phyloP scores from a whole-genome alignment of 345 rosid species.

The Gossypium turneri region DNA sequence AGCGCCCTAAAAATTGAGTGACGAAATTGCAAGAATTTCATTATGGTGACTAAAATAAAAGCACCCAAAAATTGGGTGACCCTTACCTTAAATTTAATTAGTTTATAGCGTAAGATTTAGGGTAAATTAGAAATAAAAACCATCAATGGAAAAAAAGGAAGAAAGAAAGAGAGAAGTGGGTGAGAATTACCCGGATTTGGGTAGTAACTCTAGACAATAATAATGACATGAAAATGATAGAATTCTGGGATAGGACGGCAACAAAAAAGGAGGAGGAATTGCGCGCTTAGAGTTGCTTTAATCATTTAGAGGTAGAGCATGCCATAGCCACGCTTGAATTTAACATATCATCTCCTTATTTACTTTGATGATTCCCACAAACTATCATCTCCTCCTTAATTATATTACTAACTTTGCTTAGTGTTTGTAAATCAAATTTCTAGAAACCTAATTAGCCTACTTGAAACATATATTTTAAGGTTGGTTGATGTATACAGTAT shows the following conservation, averaged over 20 bases:
- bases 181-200: neutral
- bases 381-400: neutral
- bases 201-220: neutral
- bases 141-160: no score
- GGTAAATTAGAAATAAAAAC: no score
- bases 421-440: no score
- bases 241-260: neutral
- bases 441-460: no score
- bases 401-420: neutral
- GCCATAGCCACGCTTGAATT: neutral
- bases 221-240: slow-evolving; percentile 7
- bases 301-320: neutral
- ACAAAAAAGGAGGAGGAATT: neutral
- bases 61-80: no score
- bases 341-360: neutral
- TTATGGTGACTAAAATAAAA: no score
- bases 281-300: neutral
- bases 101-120: no score
- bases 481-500: no score
- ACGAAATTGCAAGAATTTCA: rapidly evolving
- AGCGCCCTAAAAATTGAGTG: no score
- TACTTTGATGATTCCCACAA: neutral
- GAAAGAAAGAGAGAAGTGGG: neutral
- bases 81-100: no score
- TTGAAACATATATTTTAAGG: no score